Evolutionary conservation across 805 yeast species (phyloP).

Genomic region (Saccharomycopsis malanga): DNA sequence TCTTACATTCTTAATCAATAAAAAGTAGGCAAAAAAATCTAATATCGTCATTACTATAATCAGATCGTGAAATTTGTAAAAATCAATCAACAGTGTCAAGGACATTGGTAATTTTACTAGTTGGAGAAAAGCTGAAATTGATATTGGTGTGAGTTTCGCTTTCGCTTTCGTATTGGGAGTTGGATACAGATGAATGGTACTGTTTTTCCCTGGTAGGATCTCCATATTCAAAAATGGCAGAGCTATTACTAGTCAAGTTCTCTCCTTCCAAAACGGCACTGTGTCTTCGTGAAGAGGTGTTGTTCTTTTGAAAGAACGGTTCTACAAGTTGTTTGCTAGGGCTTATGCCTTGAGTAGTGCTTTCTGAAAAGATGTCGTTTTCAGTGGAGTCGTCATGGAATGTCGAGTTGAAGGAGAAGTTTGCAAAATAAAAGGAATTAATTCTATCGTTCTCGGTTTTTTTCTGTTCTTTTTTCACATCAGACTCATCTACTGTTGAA

Average conservation of each 20-base stretch:
- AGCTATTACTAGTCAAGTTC: slow-evolving; percentile 11
- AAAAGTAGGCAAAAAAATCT: too few species aligned
- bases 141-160: background rate
- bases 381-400: background rate
- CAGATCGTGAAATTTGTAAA: too few species aligned
- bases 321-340: too few species aligned
- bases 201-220: background rate
- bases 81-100: too few species aligned
- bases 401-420: slow-evolving; percentile 9
- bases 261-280: too few species aligned
- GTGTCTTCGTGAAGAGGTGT: too few species aligned
- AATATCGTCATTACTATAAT: too few species aligned
- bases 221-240: slow-evolving; percentile 8
- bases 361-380: background rate
- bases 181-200: background rate
- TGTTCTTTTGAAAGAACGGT: background rate
- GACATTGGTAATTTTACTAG: background rate
- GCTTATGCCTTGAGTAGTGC: background rate
- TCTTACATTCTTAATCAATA: too few species aligned
- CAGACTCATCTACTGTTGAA: background rate
- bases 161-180: slow-evolving; percentile 14
- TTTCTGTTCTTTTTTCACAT: background rate
- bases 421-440: slow-evolving; percentile 6
- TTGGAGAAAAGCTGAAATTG: background rate
- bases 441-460: background rate